Evolutionary conservation across 2,329 filamentous ascomycete genomes (phyloP).

Genomic region (Xylariomycetidae sp.): DNA sequence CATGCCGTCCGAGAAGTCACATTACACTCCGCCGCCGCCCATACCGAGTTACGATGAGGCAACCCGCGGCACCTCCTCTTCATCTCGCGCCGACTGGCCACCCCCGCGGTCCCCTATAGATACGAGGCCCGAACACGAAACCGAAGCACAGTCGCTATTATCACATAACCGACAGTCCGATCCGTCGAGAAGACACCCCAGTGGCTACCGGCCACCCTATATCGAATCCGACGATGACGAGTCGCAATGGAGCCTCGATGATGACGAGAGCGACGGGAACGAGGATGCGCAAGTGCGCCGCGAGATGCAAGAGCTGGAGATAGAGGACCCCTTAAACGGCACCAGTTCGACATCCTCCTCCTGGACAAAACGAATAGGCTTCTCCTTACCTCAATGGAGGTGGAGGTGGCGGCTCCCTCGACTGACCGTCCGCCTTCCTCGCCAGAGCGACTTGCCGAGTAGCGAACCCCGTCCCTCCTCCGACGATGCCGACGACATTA

Average conservation of each 20-base stretch:
- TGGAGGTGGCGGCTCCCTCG: conserved; percentile 48
- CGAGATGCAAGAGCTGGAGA: conserved; percentile 85
- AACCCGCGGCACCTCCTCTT: conserved; percentile 51
- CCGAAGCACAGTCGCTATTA: conserved; percentile 73
- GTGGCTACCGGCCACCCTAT: conserved; percentile 71
- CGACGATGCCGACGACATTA: conserved; percentile 7
- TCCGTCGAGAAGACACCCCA: conserved; percentile 35
- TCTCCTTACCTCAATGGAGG: conserved; percentile 47
- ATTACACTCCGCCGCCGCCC: conserved; percentile 60
- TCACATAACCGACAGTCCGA: conserved; percentile 38
- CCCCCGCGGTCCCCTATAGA: conserved; percentile 52
- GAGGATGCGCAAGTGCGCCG: conserved; percentile 58
- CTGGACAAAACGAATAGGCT: conserved; percentile 51
- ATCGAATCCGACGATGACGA: conserved; percentile 55
- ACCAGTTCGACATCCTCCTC: conserved; percentile 29
- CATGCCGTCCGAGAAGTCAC: conserved; percentile 45
- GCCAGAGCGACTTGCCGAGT: conserved; percentile 27
- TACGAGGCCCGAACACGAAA: conserved; percentile 60
- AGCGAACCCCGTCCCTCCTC: too few species aligned
- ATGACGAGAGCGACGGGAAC: conserved; percentile 37
- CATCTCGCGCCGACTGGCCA: conserved; percentile 45
- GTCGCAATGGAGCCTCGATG: conserved; percentile 39
- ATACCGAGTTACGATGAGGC: conserved; percentile 85
- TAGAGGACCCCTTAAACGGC: conserved; percentile 58
- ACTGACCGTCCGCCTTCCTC: conserved; percentile 43